A percentile compares a stretch with the other conserved stretches of the same genome.
Conservation (phyloP, 2,329 filamentous ascomycete genomes). For the Incumbomyces lentus region DNA sequence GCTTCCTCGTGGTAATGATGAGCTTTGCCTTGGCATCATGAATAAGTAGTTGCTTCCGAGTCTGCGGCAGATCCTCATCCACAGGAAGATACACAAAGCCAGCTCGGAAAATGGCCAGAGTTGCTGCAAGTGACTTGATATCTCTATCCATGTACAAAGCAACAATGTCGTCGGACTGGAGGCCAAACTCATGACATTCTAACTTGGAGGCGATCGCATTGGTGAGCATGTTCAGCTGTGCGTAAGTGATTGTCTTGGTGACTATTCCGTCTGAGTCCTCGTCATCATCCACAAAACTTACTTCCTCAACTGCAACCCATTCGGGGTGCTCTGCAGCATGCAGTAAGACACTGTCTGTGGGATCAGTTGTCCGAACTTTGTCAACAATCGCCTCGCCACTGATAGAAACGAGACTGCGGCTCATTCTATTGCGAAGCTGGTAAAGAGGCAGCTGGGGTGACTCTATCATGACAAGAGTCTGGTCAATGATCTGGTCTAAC, state of each 20-base stretch:
- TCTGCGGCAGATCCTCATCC: conserved; percentile 24
- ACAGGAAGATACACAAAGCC: conserved; percentile 29
- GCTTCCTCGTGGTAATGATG: no score
- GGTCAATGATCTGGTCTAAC: no score
- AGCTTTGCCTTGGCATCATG: conserved; percentile 16
- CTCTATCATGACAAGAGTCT: no score
- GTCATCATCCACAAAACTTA: conserved; percentile 16
- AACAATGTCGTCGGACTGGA: conserved; percentile 19
- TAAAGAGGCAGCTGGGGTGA: no score
- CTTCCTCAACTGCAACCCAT: conserved; percentile 25
- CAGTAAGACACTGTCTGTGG: conserved; percentile 24
- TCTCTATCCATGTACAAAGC: conserved; percentile 24
- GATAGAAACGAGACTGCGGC: conserved; percentile 21
- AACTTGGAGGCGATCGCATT: conserved; percentile 23
- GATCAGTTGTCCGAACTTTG: conserved; percentile 18
- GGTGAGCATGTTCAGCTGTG: conserved; percentile 18
- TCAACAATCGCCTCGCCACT: conserved; percentile 14
- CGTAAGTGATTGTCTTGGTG: conserved; percentile 21
- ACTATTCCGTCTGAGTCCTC: conserved; percentile 14
- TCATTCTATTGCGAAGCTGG: conserved; percentile 19
- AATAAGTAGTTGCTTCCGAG: conserved; percentile 24
- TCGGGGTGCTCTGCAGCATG: conserved; percentile 22
- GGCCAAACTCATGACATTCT: conserved; percentile 3
- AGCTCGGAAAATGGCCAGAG: conserved; percentile 26
- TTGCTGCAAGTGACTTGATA: conserved; percentile 23